These are phyloP conservation scores for Moesziomyces aphidis DNA, from an alignment of 1,284 basidiomycete species.

Conservation along the genomic window DNA sequence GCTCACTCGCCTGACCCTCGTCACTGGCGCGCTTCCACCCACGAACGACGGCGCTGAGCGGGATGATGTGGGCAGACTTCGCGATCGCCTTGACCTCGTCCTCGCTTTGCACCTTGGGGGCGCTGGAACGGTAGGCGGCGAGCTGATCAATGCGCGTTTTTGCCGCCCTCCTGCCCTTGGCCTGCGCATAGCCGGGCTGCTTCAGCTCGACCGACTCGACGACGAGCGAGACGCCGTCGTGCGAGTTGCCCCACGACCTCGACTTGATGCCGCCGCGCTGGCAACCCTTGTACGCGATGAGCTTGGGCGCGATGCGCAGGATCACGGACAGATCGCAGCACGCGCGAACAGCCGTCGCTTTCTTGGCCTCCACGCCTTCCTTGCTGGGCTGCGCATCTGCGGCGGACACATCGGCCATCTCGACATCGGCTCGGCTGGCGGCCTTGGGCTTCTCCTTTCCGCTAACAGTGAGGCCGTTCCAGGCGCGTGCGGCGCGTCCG, in stretches of 20 bases:
- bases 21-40: constrained; percentile 10
- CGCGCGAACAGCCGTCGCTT: too few relatives aligned
- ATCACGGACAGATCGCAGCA: constrained; percentile 69
- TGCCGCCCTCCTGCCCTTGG: constrained; percentile 38
- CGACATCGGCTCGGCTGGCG: constrained; percentile 4
- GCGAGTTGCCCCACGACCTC: constrained; percentile 73
- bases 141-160: constrained; percentile 55
- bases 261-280: constrained; percentile 71
- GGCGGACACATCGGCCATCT: constrained; percentile 5
- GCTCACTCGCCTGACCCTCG: constrained; percentile 1
- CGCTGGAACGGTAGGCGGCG: constrained; percentile 17
- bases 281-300: constrained; percentile 71
- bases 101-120: not conserved
- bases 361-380: not conserved
- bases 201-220: constrained; percentile 70
- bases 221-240: constrained; percentile 72
- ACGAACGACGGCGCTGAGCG: constrained; percentile 9
- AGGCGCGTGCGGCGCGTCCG: constrained; percentile 55
- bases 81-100: constrained; percentile 7
- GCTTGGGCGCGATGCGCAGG: constrained; percentile 71
- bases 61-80: constrained; percentile 13
- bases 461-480: constrained; percentile 37
- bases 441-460: not conserved
- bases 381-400: not conserved
- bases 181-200: constrained; percentile 53